A percentile compares a stretch with the other conserved stretches of the same genome.
Conservation (phyloP, 352 stramenopile genomes). For the Phytophthora vignae region DNA sequence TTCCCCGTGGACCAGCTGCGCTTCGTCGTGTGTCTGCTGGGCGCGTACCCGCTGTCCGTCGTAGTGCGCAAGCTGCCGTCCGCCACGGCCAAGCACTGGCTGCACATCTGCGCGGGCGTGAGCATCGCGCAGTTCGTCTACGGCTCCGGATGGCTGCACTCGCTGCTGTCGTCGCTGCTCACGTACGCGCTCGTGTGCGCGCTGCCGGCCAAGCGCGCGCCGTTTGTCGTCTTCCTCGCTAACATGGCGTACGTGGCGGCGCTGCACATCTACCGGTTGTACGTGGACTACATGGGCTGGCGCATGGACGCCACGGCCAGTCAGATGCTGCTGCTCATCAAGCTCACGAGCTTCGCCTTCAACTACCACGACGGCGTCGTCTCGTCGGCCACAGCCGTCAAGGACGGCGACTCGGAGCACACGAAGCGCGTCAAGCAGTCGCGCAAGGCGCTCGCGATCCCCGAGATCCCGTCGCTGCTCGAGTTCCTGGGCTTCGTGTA, state of each 20-base stretch:
- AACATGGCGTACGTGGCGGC: constrained; percentile 94
- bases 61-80: constrained; percentile 88
- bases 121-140: constrained; percentile 96
- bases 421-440: constrained; percentile 42
- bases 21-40: constrained; percentile 93
- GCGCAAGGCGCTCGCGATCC: constrained; percentile 65
- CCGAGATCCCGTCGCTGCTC: constrained; percentile 88
- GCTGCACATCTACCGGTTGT: constrained; percentile 95
- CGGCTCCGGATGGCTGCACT: constrained; percentile 94
- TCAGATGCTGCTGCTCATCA: constrained; percentile 97
- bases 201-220: constrained; percentile 53
- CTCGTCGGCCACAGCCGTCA: constrained; percentile 25
- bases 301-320: constrained; percentile 83
- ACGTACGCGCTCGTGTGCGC: constrained; percentile 87
- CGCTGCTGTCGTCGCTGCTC: constrained; percentile 90
- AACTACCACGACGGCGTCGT: constrained; percentile 95
- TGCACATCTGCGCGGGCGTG: constrained; percentile 92
- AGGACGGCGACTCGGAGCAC: constrained; percentile 33
- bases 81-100: constrained; percentile 88
- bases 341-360: constrained; percentile 97
- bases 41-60: constrained; percentile 93
- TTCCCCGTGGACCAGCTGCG: constrained; percentile 68
- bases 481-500: constrained; percentile 98
- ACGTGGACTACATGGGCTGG: constrained; percentile 95
- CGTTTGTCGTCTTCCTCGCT: constrained; percentile 92